Conservation (phyloP, 371 early-diverging fungal species). For the Smittium mucronatum region DNA sequence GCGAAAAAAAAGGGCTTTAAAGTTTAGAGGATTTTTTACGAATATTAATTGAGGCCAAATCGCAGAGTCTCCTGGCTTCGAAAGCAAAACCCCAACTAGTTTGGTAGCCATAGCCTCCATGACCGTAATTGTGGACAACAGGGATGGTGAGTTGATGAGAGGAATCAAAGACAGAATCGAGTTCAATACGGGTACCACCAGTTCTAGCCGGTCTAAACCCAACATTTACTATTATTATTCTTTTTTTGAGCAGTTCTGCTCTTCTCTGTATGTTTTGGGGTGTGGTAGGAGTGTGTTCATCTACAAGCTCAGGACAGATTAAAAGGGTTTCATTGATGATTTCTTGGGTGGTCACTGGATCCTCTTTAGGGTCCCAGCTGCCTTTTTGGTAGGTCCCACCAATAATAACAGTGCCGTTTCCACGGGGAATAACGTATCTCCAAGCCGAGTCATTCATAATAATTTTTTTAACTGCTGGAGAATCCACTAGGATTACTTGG, state of each 20-base stretch:
- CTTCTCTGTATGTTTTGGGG: not conserved
- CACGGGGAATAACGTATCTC: constrained; percentile 45
- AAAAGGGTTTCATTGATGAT: constrained; percentile 36
- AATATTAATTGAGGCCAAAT: not conserved
- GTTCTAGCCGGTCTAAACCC: constrained; percentile 42
- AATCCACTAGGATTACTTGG: constrained; percentile 40
- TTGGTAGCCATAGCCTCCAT: constrained; percentile 11
- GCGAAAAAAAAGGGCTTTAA: not conserved
- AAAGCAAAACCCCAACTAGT: constrained; percentile 9
- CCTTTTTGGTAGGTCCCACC: constrained; percentile 42
- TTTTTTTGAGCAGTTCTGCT: constrained; percentile 3
- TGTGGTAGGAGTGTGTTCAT: not conserved
- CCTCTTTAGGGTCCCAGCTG: constrained; percentile 24
- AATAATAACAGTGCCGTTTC: constrained; percentile 41
- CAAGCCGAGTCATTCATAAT: not conserved
- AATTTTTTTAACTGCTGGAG: constrained; percentile 16
- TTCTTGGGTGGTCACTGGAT: constrained; percentile 21
- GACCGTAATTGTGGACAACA: constrained; percentile 11
- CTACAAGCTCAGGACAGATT: constrained; percentile 37
- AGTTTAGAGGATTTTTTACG: not conserved
- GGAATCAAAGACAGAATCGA: not conserved
- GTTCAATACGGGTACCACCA: constrained; percentile 39
- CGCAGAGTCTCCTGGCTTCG: not conserved
- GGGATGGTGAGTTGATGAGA: not conserved
- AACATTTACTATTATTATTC: constrained; percentile 33